phyloP scores from a whole-genome alignment of 257 asterid species.

The Lycium barbarum region DNA sequence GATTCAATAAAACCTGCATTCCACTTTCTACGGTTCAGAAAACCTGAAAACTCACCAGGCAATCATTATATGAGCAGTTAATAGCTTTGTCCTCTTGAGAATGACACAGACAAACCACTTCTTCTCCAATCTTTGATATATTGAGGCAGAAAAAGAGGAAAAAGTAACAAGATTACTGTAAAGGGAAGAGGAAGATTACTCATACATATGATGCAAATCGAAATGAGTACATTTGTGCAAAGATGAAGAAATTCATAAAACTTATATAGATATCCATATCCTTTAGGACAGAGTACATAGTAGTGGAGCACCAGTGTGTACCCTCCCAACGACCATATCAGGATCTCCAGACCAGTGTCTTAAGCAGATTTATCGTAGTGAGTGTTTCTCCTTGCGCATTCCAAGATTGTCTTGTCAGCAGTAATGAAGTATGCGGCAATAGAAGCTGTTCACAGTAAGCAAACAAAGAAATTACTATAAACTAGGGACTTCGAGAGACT shows the following conservation, averaged over 20 bases:
- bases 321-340: background rate
- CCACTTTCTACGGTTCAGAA: background rate
- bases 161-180: background rate
- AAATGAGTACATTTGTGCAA: background rate
- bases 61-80: background rate
- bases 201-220: background rate
- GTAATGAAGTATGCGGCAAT: conserved; percentile 86
- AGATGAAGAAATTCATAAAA: background rate
- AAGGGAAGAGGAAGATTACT: background rate
- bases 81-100: background rate
- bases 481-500: background rate
- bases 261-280: background rate
- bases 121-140: background rate
- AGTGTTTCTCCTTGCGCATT: conserved; percentile 74
- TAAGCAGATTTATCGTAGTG: conserved; percentile 53
- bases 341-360: background rate
- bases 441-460: conserved; percentile 58
- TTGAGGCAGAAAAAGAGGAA: background rate
- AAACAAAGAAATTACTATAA: conserved; percentile 20
- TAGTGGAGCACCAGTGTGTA: background rate
- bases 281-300: background rate
- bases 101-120: background rate
- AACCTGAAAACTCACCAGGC: background rate
- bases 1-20: background rate
- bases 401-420: conserved; percentile 81